Conservation (phyloP, 257 asterid genomes). For the Eucommia ulmoides region DNA sequence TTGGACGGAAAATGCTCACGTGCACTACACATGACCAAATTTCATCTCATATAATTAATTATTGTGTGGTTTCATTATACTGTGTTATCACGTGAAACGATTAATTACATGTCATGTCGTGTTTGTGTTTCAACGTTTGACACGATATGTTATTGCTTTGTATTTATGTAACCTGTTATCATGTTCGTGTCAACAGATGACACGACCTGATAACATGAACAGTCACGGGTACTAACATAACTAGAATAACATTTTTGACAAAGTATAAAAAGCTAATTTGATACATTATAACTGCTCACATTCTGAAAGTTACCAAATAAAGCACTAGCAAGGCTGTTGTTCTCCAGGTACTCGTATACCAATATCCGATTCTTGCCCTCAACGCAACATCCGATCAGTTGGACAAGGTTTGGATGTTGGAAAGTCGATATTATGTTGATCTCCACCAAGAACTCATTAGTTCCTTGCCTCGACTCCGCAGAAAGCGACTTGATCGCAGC, state of each 20-base stretch:
- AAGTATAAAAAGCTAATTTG: too few relatives aligned
- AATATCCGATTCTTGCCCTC: conserved; percentile 49
- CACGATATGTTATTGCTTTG: background rate
- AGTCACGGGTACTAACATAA: too few relatives aligned
- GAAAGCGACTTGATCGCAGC: conserved; percentile 80
- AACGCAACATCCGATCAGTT: conserved; percentile 60
- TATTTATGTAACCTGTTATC: too few relatives aligned
- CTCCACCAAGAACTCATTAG: conserved; percentile 63
- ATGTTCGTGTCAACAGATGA: too few relatives aligned
- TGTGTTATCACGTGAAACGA: too few relatives aligned
- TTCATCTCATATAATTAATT: too few relatives aligned
- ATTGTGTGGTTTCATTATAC: too few relatives aligned
- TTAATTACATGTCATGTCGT: too few relatives aligned
- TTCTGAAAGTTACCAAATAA: conserved; percentile 39
- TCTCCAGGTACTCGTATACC: conserved; percentile 74
- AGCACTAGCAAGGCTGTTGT: conserved; percentile 69
- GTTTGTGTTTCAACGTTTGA: background rate
- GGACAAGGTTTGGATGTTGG: conserved; percentile 64
- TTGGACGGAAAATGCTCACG: too few relatives aligned
- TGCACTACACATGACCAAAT: too few relatives aligned
- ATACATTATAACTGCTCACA: background rate
- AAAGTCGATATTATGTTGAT: conserved; percentile 49
- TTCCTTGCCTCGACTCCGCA: conserved; percentile 71
- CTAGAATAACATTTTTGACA: too few relatives aligned
- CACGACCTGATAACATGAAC: too few relatives aligned